Evolutionary conservation across 805 yeast species (phyloP).

Genomic region (Cyberlindnera nakhonratchasimensis): DNA sequence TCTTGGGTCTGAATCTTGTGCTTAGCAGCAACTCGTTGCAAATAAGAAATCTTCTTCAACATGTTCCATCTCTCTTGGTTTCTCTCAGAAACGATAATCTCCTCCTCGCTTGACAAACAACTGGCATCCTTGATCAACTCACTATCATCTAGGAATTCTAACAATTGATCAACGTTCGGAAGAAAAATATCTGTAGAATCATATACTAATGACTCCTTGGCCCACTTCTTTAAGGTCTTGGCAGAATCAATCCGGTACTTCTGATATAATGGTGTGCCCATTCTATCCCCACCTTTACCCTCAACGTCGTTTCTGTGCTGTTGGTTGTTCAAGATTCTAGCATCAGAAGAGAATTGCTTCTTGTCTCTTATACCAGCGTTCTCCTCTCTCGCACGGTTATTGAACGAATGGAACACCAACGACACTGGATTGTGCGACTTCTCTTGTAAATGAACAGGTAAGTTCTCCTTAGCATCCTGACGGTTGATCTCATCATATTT

Average conservation of each 20-base stretch:
- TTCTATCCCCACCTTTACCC: slow-evolving; percentile 72
- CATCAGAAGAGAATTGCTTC: slow-evolving; percentile 76
- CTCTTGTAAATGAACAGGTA: slow-evolving; percentile 24
- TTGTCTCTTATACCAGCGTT: slow-evolving; percentile 81
- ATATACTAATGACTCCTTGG: slow-evolving; percentile 40
- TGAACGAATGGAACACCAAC: slow-evolving; percentile 55
- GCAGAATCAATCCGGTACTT: slow-evolving; percentile 53
- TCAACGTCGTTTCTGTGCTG: slow-evolving; percentile 68
- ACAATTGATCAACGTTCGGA: slow-evolving; percentile 57
- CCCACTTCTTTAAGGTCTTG: slow-evolving; percentile 52
- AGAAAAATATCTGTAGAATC: slow-evolving; percentile 39
- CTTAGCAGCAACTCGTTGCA: slow-evolving; percentile 62
- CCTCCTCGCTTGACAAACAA: slow-evolving; percentile 35
- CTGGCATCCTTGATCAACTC: slow-evolving; percentile 29
- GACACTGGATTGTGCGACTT: slow-evolving; percentile 20
- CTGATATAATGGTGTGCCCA: slow-evolving; percentile 42
- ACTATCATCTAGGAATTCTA: slow-evolving; percentile 50
- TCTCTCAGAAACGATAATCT: slow-evolving; percentile 36
- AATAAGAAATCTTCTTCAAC: slow-evolving; percentile 65
- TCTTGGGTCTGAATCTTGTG: slow-evolving; percentile 38
- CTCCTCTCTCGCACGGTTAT: slow-evolving; percentile 84
- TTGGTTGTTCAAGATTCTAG: slow-evolving; percentile 68
- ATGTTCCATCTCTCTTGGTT: slow-evolving; percentile 65
- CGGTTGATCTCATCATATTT: slow-evolving; percentile 23
- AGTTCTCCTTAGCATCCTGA: slow-evolving; percentile 22